Percentiles rank a stretch among this genome's conserved stretches.
phyloP scores from a whole-genome alignment of 345 rosid species.

The Pugionium dolabratum region DNA sequence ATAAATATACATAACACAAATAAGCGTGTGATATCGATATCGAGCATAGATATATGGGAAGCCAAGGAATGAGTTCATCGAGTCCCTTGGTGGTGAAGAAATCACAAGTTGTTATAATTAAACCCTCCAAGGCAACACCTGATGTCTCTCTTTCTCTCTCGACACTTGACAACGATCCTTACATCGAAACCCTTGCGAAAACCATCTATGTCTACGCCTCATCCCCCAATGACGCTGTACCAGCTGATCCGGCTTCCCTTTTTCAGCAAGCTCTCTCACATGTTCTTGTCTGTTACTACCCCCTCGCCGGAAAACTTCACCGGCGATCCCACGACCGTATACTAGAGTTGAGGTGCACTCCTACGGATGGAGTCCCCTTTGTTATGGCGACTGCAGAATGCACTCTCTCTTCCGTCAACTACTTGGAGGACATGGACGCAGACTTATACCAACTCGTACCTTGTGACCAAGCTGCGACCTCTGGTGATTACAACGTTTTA shows the following conservation, averaged over 20 bases:
- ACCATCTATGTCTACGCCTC: conserved; percentile 49
- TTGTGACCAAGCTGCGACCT: conserved; percentile 23
- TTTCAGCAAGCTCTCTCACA: conserved; percentile 56
- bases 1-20: conserved; percentile 12
- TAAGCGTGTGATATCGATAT: conserved; percentile 2
- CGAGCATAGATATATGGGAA: conserved; percentile 18
- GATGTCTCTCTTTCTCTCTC: conserved; percentile 51
- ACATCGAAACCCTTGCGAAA: conserved; percentile 47
- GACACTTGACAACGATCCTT: conserved; percentile 54
- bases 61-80: conserved; percentile 28
- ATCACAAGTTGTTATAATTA: conserved; percentile 38
- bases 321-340: conserved; percentile 45
- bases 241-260: conserved; percentile 41
- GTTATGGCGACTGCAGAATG: conserved; percentile 44
- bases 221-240: not conserved
- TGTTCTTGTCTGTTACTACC: conserved; percentile 54
- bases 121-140: conserved; percentile 55
- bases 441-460: conserved; percentile 41
- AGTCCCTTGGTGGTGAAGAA: conserved; percentile 36
- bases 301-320: conserved; percentile 61
- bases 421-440: conserved; percentile 48
- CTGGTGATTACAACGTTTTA: conserved; percentile 26
- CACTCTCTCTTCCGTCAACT: conserved; percentile 46
- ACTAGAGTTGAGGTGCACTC: conserved; percentile 45
- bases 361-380: conserved; percentile 53